Evolutionary conservation across 2,329 filamentous ascomycete species (phyloP), one percentile per base, ranked within the genome.

Genomic region (Monilinia aucupariae): DNA sequence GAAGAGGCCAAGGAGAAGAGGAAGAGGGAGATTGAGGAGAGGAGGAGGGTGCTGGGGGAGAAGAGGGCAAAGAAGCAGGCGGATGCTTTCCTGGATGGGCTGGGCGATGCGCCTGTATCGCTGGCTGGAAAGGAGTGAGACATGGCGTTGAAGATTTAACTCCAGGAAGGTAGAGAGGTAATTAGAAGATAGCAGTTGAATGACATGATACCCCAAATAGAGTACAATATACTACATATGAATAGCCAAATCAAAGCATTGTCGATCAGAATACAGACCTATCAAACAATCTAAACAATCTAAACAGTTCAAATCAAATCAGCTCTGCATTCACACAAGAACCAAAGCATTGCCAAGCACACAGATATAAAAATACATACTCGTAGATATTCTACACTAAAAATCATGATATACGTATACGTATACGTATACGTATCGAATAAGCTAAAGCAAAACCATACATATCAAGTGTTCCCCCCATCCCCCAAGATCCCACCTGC

Each of bases 21-120:
- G 72, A 81, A 80, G 69, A 78, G 76, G 68, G 82, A 87, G 71
- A 83, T 91, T 68, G 88, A 90, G 80, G 79, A 77, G 68, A 78
- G 79, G 69, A 78, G 76, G 61, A 75, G 69, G 67, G 72, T 71
- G 9, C 67, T 77, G 59, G 73, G 76, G 59, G 79, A 80, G 72
- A 76, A 81, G 70, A 77, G 83, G 73, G 83, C 83, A 37, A 87
- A 85, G 75, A 86, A 84, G 70, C 81, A 88, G 75, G 89, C 90
- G 41, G 88, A 90, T 69, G 83, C 78, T 66, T 94, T 94, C 74
- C 74, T 96, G 69, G 83, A 87, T 61, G 82, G 82, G 22, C 74
- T 89, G 64, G 77, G 77, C 66, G 71, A 47, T 47, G 41, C n/a
- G n/a, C 30, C 54, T 20, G 15, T 20, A 6, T 15, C 25, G 12